Base-by-base conservation (phyloP, 331 rosid genomes). In the Phaseolus coccineus region DNA sequence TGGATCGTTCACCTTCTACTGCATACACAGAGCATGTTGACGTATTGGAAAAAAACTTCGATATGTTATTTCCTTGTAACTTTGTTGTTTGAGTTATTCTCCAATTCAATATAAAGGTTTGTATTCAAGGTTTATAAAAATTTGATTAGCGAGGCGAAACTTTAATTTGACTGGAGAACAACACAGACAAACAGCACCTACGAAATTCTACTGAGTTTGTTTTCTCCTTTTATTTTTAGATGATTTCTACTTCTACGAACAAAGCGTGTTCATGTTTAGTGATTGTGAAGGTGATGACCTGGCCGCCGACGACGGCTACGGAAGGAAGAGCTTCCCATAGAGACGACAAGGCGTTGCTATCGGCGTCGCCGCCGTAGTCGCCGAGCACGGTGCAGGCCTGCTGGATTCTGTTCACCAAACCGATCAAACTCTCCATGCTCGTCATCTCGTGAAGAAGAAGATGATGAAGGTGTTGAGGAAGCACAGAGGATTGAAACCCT, bases 281-380 rank as follows among this genome's bases (percentile, higher is more conserved):
- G 51, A 66, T 37, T 42, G 3, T 16, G 71, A 56, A 10, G 67
- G 8, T 30, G 10, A 5, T 52, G 69, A 94, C 98, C 97, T 94
- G 97, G 42, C 98, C 98, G 11, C 98, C 97, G 63, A 94, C 96
- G 64, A 94, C 98, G 61, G 97, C 98, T 25, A 94, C 98, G 9
- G 97, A 82, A 16, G 98, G 98, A 22, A 94, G 92, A 71, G 96
- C 90, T 84, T 94, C 98, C 98, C 98, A 94, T 3, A 94, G 88
- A 73, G 98, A 93, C 72, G 89, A 80, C 83, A 93, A 90, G 24
- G 88, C 1, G 75, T 59, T 84, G 80, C 19, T 66, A 7, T 87
- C 91, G 4, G 69, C 82, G 7, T 89, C 98, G 42, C 94, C 98
- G 81, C 97, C 97, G 80, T 94, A 91, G 87, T 94, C 98, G 1